Base-by-base conservation (phyloP, 257 asterid genomes). In the Penstemon barbatus region DNA sequence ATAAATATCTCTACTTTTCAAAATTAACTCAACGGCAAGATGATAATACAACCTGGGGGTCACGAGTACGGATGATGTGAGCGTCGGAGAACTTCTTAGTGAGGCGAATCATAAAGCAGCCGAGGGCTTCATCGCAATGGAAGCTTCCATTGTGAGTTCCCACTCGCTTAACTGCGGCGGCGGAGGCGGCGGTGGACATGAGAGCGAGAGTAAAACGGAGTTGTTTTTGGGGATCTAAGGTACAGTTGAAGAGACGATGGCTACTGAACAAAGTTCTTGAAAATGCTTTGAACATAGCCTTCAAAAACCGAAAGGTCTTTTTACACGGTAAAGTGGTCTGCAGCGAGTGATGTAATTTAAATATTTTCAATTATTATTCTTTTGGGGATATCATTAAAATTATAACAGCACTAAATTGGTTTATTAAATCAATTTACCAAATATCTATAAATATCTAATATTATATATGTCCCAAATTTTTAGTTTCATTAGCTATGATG, bases 81-180 rank as follows among this genome's bases (percentile, higher is more conserved):
- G 97, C 98, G 10, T 85, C 81, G 63, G 74, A 69, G 70, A 89
- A 89, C 70, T 77, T 85, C 12, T 80, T 66, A 3, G 97, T 86
- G 68, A 87, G 97, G 70, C 98, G 97, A 72, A 92, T 89, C 96
- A 92, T 89, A 78, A 87, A 92, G 88, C 98, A 89, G 61, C 96
- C 98, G 9, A 89, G 96, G 77, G 92, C 98, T 75, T 92, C 98
- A 75, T 92, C 98, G 68, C 98, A 92, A 81, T 89, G 97, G 81
- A 92, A 89, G 84, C 96, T 89, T n/a, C 98, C 97, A 59, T 89
- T 80, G 85, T 92, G 97, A 36, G 98, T 92, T 19, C 98, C 97
- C 33, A 92, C 89, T 61, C 80, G 84, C 76, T 86, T 89, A 7
- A 75, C 71, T 65, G 84, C 69, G 57, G 83, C 64, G 60, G 84